Percentiles rank a stretch among this genome's conserved stretches.
Evolutionary conservation across 768 basidiomycete species (phyloP).

Genomic region (Tulasnella sp.): DNA sequence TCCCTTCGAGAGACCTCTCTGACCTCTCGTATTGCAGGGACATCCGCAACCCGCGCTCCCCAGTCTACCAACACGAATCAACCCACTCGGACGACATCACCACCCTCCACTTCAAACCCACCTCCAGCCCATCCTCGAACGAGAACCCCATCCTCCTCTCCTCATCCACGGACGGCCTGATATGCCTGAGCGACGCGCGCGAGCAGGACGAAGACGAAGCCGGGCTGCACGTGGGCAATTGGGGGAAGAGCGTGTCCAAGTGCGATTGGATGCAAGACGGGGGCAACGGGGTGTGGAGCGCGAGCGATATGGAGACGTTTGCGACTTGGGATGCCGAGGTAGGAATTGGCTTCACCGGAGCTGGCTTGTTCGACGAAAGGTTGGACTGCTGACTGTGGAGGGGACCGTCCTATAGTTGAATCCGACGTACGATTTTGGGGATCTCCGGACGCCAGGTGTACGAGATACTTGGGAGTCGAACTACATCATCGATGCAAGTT

Average conservation of each 20-base stretch:
- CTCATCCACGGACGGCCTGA: slow-evolving; percentile 71
- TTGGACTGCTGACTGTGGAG: neutral
- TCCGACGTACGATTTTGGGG: slow-evolving; percentile 18
- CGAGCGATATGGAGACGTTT: slow-evolving; percentile 93
- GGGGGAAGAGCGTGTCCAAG: slow-evolving; percentile 71
- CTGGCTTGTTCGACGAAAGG: neutral
- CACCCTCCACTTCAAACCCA: slow-evolving; percentile 44
- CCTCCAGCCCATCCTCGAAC: slow-evolving; percentile 17
- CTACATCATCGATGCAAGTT: slow-evolving; percentile 21
- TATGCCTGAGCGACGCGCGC: slow-evolving; percentile 35
- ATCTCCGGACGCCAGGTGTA: slow-evolving; percentile 14
- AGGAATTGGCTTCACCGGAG: neutral
- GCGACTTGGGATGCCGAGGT: slow-evolving; percentile 73
- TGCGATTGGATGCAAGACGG: slow-evolving; percentile 43
- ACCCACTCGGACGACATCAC: slow-evolving; percentile 95
- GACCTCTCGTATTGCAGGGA: slow-evolving; percentile 43
- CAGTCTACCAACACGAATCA: slow-evolving; percentile 63
- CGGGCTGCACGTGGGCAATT: slow-evolving; percentile 67
- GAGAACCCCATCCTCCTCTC: slow-evolving; percentile 51
- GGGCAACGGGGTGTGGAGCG: slow-evolving; percentile 55
- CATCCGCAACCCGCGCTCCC: slow-evolving; percentile 59
- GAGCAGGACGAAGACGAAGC: slow-evolving; percentile 88
- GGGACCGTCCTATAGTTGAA: slow-evolving; percentile 11
- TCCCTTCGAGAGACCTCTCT: neutral
- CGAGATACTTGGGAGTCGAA: slow-evolving; percentile 19